phyloP scores from a whole-genome alignment of 345 rosid species.

The Citrus hindsii region DNA sequence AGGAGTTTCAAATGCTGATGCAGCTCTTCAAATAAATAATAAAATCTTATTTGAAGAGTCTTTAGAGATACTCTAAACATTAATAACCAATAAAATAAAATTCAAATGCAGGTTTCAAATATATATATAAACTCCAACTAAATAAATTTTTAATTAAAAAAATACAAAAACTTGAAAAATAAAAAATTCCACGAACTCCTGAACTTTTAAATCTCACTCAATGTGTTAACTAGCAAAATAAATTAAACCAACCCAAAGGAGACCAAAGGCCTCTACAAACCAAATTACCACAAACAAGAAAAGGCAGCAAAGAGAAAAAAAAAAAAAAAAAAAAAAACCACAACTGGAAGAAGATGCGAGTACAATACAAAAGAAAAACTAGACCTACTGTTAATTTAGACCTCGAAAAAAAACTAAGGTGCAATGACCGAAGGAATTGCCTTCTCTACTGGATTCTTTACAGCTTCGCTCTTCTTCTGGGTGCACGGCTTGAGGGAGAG shows the following conservation, averaged over 20 bases:
- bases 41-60: rapidly evolving
- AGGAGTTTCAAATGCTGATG: too few relatives aligned
- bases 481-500: slow-evolving; percentile 46
- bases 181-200: neutral
- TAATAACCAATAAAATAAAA: too few relatives aligned
- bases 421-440: slow-evolving; percentile 16
- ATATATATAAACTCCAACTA: neutral
- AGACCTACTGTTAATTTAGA: neutral
- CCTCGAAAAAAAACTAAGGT: slow-evolving; percentile 12
- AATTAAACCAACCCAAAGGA: neutral
- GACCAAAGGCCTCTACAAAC: neutral
- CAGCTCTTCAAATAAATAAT: too few relatives aligned
- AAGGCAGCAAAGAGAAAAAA: neutral
- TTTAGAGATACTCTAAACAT: too few relatives aligned
- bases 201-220: neutral
- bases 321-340: too few relatives aligned
- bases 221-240: neutral
- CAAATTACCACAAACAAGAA: neutral
- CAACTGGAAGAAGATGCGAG: neutral
- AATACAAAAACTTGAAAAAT: too few relatives aligned
- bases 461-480: slow-evolving; percentile 21
- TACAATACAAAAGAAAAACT: neutral
- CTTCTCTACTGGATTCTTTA: slow-evolving; percentile 23
- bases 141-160: too few relatives aligned
- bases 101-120: too few relatives aligned